phyloP scores from a whole-genome alignment of 2,329 filamentous ascomycete species.

The Macroventuria anomochaeta region DNA sequence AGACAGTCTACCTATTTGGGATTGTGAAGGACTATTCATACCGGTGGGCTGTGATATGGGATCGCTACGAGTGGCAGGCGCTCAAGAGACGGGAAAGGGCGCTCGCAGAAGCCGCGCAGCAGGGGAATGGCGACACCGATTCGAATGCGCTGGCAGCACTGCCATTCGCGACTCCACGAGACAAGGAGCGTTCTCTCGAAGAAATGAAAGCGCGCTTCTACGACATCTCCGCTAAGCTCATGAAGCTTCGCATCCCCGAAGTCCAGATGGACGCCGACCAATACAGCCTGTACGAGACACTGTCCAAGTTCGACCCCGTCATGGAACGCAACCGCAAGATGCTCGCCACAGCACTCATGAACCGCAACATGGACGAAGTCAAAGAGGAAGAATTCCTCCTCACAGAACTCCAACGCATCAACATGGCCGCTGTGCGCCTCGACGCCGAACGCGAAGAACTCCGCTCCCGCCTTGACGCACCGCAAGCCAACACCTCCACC shows the following conservation, averaged over 20 bases:
- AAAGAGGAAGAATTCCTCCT: slow-evolving; percentile 90
- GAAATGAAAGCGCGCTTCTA: slow-evolving; percentile 94
- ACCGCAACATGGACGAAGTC: slow-evolving; percentile 83
- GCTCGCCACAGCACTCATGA: slow-evolving; percentile 79
- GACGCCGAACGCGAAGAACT: slow-evolving; percentile 88
- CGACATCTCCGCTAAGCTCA: slow-evolving; percentile 68
- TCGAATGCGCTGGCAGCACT: slow-evolving; percentile 38
- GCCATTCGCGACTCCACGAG: slow-evolving; percentile 51
- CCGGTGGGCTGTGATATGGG: slow-evolving; percentile 89
- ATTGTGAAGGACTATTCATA: slow-evolving; percentile 80
- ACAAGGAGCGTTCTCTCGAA: slow-evolving; percentile 74
- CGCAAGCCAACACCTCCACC: slow-evolving; percentile 60
- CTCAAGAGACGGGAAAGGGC: slow-evolving; percentile 33
- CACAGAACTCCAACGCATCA: slow-evolving; percentile 88
- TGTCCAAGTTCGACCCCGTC: slow-evolving; percentile 83
- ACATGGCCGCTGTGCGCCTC: slow-evolving; percentile 82
- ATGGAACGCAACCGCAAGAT: slow-evolving; percentile 83
- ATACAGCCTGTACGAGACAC: slow-evolving; percentile 81
- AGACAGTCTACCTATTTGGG: slow-evolving; percentile 89
- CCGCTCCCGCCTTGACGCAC: slow-evolving; percentile 85
- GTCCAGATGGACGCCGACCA: slow-evolving; percentile 80
- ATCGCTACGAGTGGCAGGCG: slow-evolving; percentile 81
- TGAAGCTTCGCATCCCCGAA: slow-evolving; percentile 50
- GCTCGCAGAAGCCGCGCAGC: slow-evolving; percentile 23
- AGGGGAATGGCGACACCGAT: slow-evolving; percentile 27